These are phyloP conservation scores for Leccinum pachyderme DNA, from an alignment of 1,284 basidiomycete genomes.

Conservation along the genomic window DNA sequence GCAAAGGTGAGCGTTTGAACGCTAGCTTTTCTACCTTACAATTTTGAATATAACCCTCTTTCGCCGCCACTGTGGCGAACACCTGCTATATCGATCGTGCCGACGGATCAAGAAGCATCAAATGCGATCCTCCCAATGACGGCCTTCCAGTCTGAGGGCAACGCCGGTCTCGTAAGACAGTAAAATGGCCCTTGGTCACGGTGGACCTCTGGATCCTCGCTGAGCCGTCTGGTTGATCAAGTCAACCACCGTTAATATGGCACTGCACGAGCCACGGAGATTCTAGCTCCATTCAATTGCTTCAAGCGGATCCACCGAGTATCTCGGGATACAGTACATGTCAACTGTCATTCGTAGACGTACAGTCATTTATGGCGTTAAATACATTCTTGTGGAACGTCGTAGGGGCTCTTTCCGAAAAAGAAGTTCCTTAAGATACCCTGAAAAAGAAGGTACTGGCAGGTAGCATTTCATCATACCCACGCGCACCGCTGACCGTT, in stretches of 20 bases:
- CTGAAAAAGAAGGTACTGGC: background rate
- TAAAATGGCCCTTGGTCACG: background rate
- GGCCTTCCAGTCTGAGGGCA: background rate
- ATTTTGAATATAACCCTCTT: background rate
- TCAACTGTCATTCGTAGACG: constrained; percentile 1
- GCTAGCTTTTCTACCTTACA: background rate
- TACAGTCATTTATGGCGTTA: background rate
- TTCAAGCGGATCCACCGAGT: constrained; percentile 5
- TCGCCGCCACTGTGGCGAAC: constrained; percentile 1
- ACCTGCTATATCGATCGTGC: background rate
- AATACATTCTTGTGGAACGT: background rate
- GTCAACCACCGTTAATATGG: background rate
- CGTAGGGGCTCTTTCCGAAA: background rate
- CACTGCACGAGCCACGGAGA: background rate
- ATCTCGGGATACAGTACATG: constrained; percentile 5
- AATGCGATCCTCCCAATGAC: background rate
- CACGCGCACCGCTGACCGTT: background rate
- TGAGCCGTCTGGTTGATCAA: background rate
- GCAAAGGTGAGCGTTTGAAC: background rate
- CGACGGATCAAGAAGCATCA: background rate
- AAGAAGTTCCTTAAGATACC: background rate
- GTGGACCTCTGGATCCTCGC: background rate
- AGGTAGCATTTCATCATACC: background rate
- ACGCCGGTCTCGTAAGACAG: background rate
- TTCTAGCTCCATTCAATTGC: background rate